Conservation (phyloP, 2,329 filamentous ascomycete genomes). For the Endothia cerciana region DNA sequence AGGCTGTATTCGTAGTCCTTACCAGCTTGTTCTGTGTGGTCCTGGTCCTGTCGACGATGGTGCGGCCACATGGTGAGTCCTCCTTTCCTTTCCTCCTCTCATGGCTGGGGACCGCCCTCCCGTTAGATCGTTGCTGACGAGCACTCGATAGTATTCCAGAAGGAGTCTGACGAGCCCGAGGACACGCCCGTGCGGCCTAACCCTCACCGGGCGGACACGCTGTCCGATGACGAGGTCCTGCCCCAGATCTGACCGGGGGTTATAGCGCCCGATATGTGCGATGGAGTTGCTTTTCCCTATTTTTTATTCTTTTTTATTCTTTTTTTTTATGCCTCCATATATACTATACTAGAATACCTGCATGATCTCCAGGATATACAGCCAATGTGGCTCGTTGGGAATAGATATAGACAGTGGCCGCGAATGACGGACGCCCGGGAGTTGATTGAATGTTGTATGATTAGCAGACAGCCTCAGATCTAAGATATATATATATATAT, state of each 20-base stretch:
- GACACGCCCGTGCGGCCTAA: slow-evolving; percentile 8
- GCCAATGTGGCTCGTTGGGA: background rate
- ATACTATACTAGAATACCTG: background rate
- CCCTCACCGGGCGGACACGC: slow-evolving; percentile 22
- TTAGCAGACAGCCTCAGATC: background rate
- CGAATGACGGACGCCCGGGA: background rate
- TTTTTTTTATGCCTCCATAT: background rate
- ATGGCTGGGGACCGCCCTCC: no score
- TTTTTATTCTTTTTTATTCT: background rate
- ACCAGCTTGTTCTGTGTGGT: slow-evolving; percentile 67
- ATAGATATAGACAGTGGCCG: background rate
- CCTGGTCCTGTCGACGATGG: slow-evolving; percentile 68
- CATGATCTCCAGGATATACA: background rate
- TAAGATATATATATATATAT: background rate
- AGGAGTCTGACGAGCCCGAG: slow-evolving; percentile 13
- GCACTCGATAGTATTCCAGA: slow-evolving; percentile 30
- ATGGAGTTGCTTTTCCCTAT: background rate
- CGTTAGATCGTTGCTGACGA: slow-evolving; percentile 1
- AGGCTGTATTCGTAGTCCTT: slow-evolving; percentile 82
- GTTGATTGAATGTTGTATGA: background rate
- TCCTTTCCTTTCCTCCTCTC: rapidly evolving
- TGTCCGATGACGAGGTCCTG: slow-evolving; percentile 33
- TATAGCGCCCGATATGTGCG: background rate
- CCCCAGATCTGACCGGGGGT: slow-evolving; percentile 29
- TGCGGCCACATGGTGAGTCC: slow-evolving; percentile 74